Percentiles rank a stretch among this genome's conserved stretches.
These are phyloP conservation scores for Trametes elegans DNA, from an alignment of 768 basidiomycete genomes.

Conservation along the genomic window DNA sequence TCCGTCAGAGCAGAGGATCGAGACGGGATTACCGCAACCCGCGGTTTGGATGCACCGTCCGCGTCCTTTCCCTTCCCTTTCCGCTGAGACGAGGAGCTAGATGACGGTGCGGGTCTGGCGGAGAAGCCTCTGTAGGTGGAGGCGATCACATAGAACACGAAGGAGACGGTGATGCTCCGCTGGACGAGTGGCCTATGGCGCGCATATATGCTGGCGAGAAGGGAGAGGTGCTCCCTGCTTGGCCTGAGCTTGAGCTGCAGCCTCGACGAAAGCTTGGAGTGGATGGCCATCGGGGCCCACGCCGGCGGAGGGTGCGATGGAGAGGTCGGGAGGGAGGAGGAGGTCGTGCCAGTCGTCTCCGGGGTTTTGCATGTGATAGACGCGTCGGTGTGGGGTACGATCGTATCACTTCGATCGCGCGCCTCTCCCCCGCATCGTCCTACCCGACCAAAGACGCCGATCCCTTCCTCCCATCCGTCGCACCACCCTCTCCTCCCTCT, in stretches of 20 bases:
- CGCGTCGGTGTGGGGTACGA: conserved; percentile 14
- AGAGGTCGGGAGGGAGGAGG: background rate
- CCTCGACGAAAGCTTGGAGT: no score
- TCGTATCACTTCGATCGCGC: conserved; percentile 13
- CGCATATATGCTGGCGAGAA: conserved; percentile 53
- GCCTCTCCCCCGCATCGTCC: background rate
- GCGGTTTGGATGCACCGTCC: conserved; percentile 43
- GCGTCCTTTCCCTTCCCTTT: conserved; percentile 38
- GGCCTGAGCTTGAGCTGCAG: no score
- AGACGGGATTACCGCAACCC: conserved; percentile 60
- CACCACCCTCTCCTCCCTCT: background rate
- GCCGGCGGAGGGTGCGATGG: background rate
- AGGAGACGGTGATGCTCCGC: conserved; percentile 62
- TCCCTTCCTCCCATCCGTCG: background rate
- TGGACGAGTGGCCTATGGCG: conserved; percentile 71
- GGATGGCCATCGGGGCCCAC: conserved; percentile 12
- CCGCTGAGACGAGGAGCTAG: conserved; percentile 29
- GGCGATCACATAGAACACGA: conserved; percentile 68
- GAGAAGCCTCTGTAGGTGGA: conserved; percentile 60
- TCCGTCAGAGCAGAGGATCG: background rate
- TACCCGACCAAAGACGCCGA: background rate
- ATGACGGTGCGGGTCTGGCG: conserved; percentile 30
- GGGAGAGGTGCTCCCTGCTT: conserved; percentile 38
- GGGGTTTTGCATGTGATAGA: conserved; percentile 11
- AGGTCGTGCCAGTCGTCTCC: background rate